Percentiles rank a stretch among this genome's conserved stretches.
phyloP scores from a whole-genome alignment of 768 basidiomycete genomes.

The Butyriboletus loyo region DNA sequence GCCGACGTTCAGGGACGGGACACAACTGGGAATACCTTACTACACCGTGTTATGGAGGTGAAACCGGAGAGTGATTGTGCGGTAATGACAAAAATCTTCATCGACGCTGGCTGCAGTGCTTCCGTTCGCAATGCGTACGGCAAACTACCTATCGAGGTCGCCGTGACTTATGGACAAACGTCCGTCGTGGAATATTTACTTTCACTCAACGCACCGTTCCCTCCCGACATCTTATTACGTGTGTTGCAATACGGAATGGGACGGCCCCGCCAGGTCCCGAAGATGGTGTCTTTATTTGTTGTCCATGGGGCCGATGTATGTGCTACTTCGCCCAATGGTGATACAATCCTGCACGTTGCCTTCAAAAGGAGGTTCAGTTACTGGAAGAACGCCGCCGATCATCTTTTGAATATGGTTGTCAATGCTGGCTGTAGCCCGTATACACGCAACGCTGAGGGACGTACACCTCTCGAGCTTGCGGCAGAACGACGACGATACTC shows the following conservation, averaged over 20 bases:
- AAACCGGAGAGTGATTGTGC: not conserved
- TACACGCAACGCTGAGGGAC: not conserved
- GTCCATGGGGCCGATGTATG: not conserved
- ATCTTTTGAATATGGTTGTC: not conserved
- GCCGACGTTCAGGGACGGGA: not conserved
- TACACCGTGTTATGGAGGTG: not conserved
- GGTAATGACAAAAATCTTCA: not conserved
- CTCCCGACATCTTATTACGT: not conserved
- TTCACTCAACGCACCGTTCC: not conserved
- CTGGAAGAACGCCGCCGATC: too few species aligned
- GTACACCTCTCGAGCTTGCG: not conserved
- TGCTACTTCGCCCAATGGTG: not conserved
- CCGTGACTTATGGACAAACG: not conserved
- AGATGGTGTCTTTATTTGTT: not conserved
- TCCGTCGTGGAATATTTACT: not conserved
- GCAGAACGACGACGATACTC: accelerated
- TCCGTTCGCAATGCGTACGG: not conserved
- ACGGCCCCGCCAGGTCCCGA: accelerated
- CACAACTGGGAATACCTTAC: not conserved
- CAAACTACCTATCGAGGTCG: not conserved
- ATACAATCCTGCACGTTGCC: not conserved
- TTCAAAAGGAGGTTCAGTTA: too few species aligned
- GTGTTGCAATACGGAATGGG: accelerated
- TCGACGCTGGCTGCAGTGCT: not conserved
- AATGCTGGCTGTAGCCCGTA: not conserved